Evolutionary conservation across 768 basidiomycete genomes (phyloP).

Genomic region (Rhizopogon rudus): DNA sequence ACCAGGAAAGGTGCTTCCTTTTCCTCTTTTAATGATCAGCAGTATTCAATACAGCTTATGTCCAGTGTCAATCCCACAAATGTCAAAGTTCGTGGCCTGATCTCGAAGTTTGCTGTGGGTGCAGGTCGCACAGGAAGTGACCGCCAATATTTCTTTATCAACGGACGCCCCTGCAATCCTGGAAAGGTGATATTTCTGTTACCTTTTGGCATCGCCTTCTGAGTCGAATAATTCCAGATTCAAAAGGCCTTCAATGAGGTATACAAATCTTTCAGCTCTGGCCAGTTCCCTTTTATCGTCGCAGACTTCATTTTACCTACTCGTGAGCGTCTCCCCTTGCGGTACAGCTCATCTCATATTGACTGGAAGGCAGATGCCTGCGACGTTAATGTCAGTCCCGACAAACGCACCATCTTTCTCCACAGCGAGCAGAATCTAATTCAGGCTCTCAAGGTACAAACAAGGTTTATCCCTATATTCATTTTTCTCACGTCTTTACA

Average conservation of each 20-base stretch:
- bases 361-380: slow-evolving; percentile 48
- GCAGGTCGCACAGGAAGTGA: slow-evolving; percentile 77
- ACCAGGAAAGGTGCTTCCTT: slow-evolving; percentile 17
- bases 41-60: slow-evolving; percentile 1
- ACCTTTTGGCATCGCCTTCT: neutral
- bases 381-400: slow-evolving; percentile 95
- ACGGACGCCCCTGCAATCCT: slow-evolving; percentile 83
- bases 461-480: neutral
- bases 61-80: slow-evolving; percentile 23
- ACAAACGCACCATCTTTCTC: slow-evolving; percentile 92
- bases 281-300: slow-evolving; percentile 77
- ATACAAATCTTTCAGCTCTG: slow-evolving; percentile 75
- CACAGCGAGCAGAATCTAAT: slow-evolving; percentile 84
- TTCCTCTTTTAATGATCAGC: neutral
- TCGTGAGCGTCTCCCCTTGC: slow-evolving; percentile 36
- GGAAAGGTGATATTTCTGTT: slow-evolving; percentile 47
- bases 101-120: slow-evolving; percentile 77
- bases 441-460: slow-evolving; percentile 64
- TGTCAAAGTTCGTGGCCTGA: slow-evolving; percentile 67
- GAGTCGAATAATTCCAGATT: slow-evolving; percentile 38
- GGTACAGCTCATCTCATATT: neutral
- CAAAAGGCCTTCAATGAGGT: slow-evolving; percentile 92
- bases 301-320: slow-evolving; percentile 82
- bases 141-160: slow-evolving; percentile 90
- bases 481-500: slow-evolving; percentile 22